phyloP scores from a whole-genome alignment of 129 eudicot species.

The Saposhnikovia divaricata region DNA sequence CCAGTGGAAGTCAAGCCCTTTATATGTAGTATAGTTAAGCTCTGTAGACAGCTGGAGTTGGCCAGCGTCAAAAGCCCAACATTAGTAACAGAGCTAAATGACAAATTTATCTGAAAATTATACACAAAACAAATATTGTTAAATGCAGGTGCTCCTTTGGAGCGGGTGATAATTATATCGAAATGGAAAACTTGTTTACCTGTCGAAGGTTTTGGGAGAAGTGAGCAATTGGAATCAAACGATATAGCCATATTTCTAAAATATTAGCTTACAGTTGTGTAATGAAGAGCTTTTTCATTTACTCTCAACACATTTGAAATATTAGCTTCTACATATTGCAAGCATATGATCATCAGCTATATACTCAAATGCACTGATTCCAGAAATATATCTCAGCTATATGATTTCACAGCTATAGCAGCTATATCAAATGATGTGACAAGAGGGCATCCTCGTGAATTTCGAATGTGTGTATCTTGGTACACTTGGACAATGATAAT shows the following conservation, averaged over 20 bases:
- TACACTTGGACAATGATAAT: slow-evolving; percentile 65
- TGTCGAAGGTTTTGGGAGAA: slow-evolving; percentile 86
- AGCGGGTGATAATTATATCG: not conserved
- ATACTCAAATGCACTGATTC: not conserved
- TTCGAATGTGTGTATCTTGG: slow-evolving; percentile 69
- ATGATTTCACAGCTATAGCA: slow-evolving; percentile 68
- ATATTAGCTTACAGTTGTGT: not conserved
- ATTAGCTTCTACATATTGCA: not conserved
- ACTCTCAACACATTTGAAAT: not conserved
- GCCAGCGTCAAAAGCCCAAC: slow-evolving; percentile 77
- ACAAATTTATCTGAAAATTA: slow-evolving; percentile 65
- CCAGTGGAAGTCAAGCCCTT: slow-evolving; percentile 67
- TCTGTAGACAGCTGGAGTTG: slow-evolving; percentile 78
- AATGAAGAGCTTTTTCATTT: not conserved
- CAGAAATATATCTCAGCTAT: slow-evolving; percentile 50
- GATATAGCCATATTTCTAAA: no score
- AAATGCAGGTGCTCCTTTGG: slow-evolving; percentile 3
- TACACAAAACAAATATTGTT: not conserved
- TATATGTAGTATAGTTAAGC: slow-evolving; percentile 66
- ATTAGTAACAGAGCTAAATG: slow-evolving; percentile 79
- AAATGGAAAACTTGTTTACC: slow-evolving; percentile 29
- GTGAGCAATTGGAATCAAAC: slow-evolving; percentile 80
- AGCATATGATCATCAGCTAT: not conserved
- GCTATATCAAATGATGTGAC: slow-evolving; percentile 71
- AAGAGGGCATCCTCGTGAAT: slow-evolving; percentile 86